Evolutionary conservation across 2,329 filamentous ascomycete genomes (phyloP), one percentile per base, ranked within the genome.

Genomic region (Fusarium oxysporum): DNA sequence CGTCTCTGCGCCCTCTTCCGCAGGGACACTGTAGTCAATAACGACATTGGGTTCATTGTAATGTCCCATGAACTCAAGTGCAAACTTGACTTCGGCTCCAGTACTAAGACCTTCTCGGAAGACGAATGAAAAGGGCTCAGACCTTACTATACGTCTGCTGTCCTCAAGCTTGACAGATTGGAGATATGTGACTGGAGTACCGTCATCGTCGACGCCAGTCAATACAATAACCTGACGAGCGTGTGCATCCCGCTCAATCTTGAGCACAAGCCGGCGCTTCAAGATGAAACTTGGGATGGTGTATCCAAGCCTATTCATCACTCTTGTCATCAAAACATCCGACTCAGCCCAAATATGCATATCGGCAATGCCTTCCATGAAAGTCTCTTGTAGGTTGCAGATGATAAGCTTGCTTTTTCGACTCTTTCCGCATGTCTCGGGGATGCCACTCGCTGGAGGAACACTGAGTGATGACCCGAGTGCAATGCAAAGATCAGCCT

Each of bases 21-120:
- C 28, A 0, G 53, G 30, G 4, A 69, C 30, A 10, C 28, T 21
- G 6, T 73, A 73, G 0, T 50, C 51, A 1, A 77, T 17, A 6
- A 51, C 12, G 3, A 85, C 53, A 41, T 82, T 83, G 0, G 84
- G 84, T 69, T 86, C 85, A 5, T 80, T 79, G 35, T 86, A 86
- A 57, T 86, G 80, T 0, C 85, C 84, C 83, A 86, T 86, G 14
- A 86, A 86, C 68, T 86, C 81, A 7, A 86, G 72, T 28, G 83
- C 81, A 1, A 86, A 71, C n/a, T 78, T 81, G 25, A 85, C 55
- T 6, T 75, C 35, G 7, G 72, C 69, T 1, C 74, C 79, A 2
- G 51, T 28, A 7, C 75, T 73, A 3, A 80, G 51, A 1, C 68
- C 68, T 6, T 76, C 78, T 16, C 82, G 80, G 16, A 84, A 80